A percentile compares a stretch with the other conserved stretches of the same genome.
phyloP scores from a whole-genome alignment of 2,329 filamentous ascomycete species.

The Colletotrichum sublineola region DNA sequence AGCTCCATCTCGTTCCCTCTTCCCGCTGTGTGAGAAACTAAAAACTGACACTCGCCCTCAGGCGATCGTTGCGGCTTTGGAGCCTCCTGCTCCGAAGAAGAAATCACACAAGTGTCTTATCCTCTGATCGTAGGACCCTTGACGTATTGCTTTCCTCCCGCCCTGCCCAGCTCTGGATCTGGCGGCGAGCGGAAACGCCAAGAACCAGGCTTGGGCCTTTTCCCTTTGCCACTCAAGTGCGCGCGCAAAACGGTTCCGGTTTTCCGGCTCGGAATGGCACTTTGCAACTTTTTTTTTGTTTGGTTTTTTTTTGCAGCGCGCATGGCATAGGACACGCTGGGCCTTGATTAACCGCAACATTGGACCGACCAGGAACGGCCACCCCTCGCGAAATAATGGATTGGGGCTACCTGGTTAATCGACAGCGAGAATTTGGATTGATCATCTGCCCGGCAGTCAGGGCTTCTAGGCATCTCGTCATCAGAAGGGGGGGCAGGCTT shows the following conservation, averaged over 20 bases:
- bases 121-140: conserved; percentile 60
- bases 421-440: conserved; percentile 34
- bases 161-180: conserved; percentile 31
- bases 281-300: conserved; percentile 39
- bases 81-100: conserved; percentile 88
- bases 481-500: neutral
- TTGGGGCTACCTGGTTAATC: conserved; percentile 35
- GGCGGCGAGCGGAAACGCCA: conserved; percentile 38
- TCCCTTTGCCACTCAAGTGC: conserved; percentile 37
- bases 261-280: conserved; percentile 38
- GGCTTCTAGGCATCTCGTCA: conserved; percentile 27
- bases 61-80: conserved; percentile 96
- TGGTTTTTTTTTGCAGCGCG: conserved; percentile 42
- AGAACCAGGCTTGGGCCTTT: conserved; percentile 41
- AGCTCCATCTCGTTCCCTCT: neutral
- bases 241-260: conserved; percentile 37
- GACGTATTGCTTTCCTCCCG: conserved; percentile 31
- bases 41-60: conserved; percentile 53
- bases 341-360: conserved; percentile 33
- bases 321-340: conserved; percentile 41
- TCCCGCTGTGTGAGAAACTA: conserved; percentile 21
- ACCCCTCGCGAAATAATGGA: conserved; percentile 33
- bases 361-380: conserved; percentile 33
- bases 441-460: conserved; percentile 35
- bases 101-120: conserved; percentile 78